Evolutionary conservation across 495 filamentous ascomycete genomes (phyloP).

Genomic region (Penicillium cosmopolitanum): DNA sequence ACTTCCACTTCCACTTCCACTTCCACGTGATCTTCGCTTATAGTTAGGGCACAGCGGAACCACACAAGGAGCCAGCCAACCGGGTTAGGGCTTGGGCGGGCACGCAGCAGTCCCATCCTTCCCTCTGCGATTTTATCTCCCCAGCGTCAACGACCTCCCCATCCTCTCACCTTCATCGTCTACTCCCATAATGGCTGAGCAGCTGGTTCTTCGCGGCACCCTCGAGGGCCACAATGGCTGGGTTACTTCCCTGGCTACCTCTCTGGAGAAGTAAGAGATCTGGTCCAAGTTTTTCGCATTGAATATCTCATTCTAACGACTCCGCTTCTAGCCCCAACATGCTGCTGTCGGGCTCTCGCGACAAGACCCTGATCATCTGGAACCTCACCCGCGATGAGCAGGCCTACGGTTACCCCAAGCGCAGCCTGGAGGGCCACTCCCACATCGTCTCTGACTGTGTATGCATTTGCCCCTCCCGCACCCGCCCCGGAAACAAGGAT

Average conservation of each 20-base stretch:
- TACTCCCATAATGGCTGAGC: slow-evolving; percentile 79
- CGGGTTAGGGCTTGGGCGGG: slow-evolving; percentile 46
- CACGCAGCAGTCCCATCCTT: slow-evolving; percentile 37
- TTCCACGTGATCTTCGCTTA: slow-evolving; percentile 44
- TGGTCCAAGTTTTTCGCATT: slow-evolving; percentile 29
- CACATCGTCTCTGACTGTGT: slow-evolving; percentile 99
- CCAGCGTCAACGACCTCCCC: slow-evolving; percentile 54
- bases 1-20: no score
- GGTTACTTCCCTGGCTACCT: slow-evolving; percentile 84
- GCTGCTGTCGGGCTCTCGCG: slow-evolving; percentile 95
- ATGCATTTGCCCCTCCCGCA: slow-evolving; percentile 49
- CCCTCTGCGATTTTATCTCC: slow-evolving; percentile 51
- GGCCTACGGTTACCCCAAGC: slow-evolving; percentile 97
- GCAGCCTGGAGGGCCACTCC: slow-evolving; percentile 96
- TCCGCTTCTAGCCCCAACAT: slow-evolving; percentile 86
- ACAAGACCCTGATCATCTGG: slow-evolving; percentile 99
- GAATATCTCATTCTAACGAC: slow-evolving; percentile 39
- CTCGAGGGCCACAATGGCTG: slow-evolving; percentile 92
- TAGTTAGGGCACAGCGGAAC: slow-evolving; percentile 41
- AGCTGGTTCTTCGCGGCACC: slow-evolving; percentile 95
- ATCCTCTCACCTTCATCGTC: slow-evolving; percentile 51
- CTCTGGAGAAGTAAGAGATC: slow-evolving; percentile 89
- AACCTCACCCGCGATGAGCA: slow-evolving; percentile 98
- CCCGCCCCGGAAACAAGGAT: slow-evolving; percentile 16
- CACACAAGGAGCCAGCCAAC: slow-evolving; percentile 43